Conservation (phyloP, 768 basidiomycete species). For the Tremella yokohamensis region DNA sequence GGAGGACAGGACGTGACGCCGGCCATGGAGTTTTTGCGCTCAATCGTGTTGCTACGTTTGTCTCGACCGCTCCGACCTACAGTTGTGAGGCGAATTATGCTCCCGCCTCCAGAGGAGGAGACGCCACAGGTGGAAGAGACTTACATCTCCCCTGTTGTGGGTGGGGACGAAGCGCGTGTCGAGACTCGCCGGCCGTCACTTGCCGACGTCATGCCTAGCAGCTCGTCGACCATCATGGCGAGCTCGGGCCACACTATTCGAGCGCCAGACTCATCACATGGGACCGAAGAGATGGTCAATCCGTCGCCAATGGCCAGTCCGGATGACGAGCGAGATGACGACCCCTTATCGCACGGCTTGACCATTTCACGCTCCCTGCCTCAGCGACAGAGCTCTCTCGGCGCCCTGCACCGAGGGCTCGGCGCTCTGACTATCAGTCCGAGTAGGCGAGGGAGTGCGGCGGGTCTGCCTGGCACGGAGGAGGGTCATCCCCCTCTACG, state of each 20-base stretch:
- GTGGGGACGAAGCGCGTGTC: slow-evolving; percentile 10
- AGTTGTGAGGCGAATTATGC: slow-evolving; percentile 27
- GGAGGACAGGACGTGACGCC: background rate
- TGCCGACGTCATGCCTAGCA: background rate
- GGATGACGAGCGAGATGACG: background rate
- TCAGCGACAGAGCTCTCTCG: no score
- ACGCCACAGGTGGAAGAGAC: slow-evolving; percentile 12
- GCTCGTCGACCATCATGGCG: background rate
- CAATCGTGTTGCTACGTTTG: slow-evolving; percentile 12
- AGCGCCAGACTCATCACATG: background rate
- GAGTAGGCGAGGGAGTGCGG: no score
- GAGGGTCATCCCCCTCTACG: background rate
- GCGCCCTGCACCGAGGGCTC: no score
- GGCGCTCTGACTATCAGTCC: no score
- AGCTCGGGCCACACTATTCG: background rate
- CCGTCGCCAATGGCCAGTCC: background rate
- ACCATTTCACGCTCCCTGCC: background rate
- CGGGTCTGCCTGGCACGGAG: no score
- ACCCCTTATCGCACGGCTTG: background rate
- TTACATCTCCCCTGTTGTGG: slow-evolving; percentile 28
- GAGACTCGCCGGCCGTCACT: background rate
- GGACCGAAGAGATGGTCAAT: slow-evolving; percentile 1
- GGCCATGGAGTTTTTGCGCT: slow-evolving; percentile 6
- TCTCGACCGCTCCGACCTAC: slow-evolving; percentile 31
- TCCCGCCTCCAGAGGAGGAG: slow-evolving; percentile 9